Conservation (phyloP, 1,139 yeast species). For the Pichiaceae sp. region DNA sequence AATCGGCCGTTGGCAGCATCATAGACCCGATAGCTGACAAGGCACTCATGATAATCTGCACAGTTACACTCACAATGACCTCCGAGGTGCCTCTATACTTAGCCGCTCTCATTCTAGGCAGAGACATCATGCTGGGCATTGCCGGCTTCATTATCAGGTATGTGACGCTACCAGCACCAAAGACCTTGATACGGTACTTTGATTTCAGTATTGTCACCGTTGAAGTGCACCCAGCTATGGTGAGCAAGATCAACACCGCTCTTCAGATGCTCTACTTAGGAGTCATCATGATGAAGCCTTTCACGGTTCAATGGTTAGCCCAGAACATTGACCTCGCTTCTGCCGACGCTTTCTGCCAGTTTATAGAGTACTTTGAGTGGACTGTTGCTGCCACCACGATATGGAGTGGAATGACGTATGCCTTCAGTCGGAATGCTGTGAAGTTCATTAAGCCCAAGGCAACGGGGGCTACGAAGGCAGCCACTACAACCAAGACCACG, state of each 20-base stretch:
- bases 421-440: slow-evolving; percentile 61
- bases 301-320: slow-evolving; percentile 29
- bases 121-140: slow-evolving; percentile 72
- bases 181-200: slow-evolving; percentile 63
- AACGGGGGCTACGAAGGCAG: not conserved
- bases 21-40: slow-evolving; percentile 96
- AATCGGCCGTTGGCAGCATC: slow-evolving; percentile 81
- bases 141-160: slow-evolving; percentile 71
- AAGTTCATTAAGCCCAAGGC: slow-evolving; percentile 20
- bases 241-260: slow-evolving; percentile 84
- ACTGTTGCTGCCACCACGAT: slow-evolving; percentile 73
- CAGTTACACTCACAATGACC: slow-evolving; percentile 63
- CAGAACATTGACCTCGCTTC: slow-evolving; percentile 13
- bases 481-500: too few species aligned
- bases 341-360: slow-evolving; percentile 17
- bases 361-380: slow-evolving; percentile 35
- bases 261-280: slow-evolving; percentile 91
- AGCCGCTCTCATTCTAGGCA: slow-evolving; percentile 71
- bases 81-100: slow-evolving; percentile 61
- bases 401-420: slow-evolving; percentile 70
- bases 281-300: slow-evolving; percentile 60
- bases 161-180: slow-evolving; percentile 67
- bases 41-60: slow-evolving; percentile 77
- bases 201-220: slow-evolving; percentile 79
- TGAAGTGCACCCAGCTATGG: slow-evolving; percentile 80